Conservation (phyloP, 345 rosid species). For the Dipteronia dyeriana region DNA sequence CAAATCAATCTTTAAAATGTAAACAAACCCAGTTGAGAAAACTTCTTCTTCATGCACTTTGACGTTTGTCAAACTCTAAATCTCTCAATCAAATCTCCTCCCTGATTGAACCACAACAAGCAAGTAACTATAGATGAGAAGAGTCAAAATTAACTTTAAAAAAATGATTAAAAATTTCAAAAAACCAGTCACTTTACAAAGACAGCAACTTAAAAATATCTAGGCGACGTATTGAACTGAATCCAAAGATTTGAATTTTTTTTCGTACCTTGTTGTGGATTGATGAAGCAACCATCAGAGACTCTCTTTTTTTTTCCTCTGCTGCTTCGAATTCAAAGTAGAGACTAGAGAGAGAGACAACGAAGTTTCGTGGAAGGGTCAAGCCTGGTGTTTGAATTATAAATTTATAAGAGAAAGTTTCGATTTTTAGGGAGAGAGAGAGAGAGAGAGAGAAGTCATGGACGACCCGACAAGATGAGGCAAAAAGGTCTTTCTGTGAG, state of each 20-base stretch:
- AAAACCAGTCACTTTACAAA: neutral
- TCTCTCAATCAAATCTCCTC: neutral
- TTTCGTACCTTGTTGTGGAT: neutral
- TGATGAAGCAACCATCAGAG: neutral
- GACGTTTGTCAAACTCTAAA: neutral
- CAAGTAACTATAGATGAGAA: neutral
- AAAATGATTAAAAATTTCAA: neutral
- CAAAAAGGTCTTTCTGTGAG: neutral
- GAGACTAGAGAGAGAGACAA: neutral
- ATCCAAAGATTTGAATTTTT: neutral
- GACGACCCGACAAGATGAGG: neutral
- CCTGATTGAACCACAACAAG: conserved; percentile 8
- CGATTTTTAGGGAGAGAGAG: neutral
- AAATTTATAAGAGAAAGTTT: neutral
- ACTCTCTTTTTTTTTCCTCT: neutral
- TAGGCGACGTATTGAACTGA: neutral
- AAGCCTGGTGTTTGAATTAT: neutral
- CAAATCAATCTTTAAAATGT: conserved; percentile 18
- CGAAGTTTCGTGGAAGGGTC: conserved; percentile 20
- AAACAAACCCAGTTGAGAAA: conserved; percentile 5
- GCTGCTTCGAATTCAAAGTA: neutral
- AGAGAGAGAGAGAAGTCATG: neutral
- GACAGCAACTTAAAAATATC: neutral
- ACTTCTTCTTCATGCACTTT: conserved; percentile 21
- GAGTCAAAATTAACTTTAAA: neutral